Evolutionary conservation across 495 filamentous ascomycete genomes (phyloP).

Genomic region (Staphylotrichum longicolle): DNA sequence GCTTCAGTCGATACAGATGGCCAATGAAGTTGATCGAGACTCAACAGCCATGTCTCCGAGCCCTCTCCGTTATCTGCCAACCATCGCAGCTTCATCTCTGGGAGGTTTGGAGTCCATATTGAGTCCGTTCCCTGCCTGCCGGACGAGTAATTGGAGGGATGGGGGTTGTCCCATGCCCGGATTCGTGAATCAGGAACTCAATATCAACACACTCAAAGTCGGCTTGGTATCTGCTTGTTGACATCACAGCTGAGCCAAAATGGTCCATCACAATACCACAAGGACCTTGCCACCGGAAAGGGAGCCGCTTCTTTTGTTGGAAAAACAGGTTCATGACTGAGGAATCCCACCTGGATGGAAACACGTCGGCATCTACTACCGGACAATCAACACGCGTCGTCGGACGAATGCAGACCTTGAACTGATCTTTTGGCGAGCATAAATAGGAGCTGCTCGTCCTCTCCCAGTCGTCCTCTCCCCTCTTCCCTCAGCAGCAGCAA

Average conservation of each 20-base stretch:
- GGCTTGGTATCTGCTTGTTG: slow-evolving; percentile 1
- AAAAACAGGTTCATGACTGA: background rate
- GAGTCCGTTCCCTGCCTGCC: no score
- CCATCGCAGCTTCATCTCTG: background rate
- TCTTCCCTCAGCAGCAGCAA: slow-evolving; percentile 12
- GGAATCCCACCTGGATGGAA: background rate
- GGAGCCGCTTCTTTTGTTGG: background rate
- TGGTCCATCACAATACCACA: background rate
- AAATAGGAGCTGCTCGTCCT: slow-evolving; percentile 10
- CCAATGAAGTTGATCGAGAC: no score
- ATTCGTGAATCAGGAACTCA: background rate
- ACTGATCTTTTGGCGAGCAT: slow-evolving; percentile 3
- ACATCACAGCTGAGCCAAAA: slow-evolving; percentile 4
- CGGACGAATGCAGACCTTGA: no score
- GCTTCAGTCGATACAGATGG: background rate
- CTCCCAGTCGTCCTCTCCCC: background rate
- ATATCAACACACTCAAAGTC: background rate
- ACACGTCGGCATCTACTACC: background rate
- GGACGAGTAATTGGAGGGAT: background rate
- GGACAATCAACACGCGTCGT: background rate
- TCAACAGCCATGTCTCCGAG: background rate
- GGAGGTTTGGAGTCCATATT: background rate
- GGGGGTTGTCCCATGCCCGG: background rate
- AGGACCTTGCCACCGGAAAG: slow-evolving; percentile 15
- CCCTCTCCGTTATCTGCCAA: background rate